These are phyloP conservation scores for Paecilomyces formosus DNA, from an alignment of 2,329 filamentous ascomycete species.

Conservation along the genomic window DNA sequence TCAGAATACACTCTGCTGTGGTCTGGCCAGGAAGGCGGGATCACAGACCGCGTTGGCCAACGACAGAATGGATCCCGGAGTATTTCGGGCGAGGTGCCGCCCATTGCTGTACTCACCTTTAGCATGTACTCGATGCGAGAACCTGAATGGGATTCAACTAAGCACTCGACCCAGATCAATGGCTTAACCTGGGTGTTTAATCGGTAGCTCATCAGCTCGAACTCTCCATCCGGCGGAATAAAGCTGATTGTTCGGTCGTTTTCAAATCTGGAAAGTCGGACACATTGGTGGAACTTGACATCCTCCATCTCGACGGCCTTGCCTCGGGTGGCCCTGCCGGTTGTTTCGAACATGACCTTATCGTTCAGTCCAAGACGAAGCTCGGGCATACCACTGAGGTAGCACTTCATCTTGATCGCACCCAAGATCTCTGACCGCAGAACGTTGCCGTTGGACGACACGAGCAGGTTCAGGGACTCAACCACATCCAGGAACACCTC, in stretches of 20 bases:
- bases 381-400: slow-evolving; percentile 96
- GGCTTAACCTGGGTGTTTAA: slow-evolving; percentile 98
- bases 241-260: slow-evolving; percentile 99
- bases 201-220: slow-evolving; percentile 98
- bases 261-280: slow-evolving; percentile 89
- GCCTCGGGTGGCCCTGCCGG: slow-evolving; percentile 82
- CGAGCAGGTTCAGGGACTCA: slow-evolving; percentile 91
- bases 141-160: slow-evolving; percentile 92
- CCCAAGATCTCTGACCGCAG: slow-evolving; percentile 93
- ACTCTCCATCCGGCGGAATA: slow-evolving; percentile 96
- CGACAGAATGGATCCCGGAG: neutral
- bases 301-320: slow-evolving; percentile 99
- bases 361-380: slow-evolving; percentile 90
- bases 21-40: neutral
- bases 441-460: slow-evolving; percentile 90
- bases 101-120: slow-evolving; percentile 50
- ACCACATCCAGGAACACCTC: slow-evolving; percentile 98
- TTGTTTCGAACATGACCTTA: slow-evolving; percentile 99
- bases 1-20: neutral
- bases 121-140: slow-evolving; percentile 98
- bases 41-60: neutral
- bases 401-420: slow-evolving; percentile 99
- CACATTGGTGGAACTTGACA: slow-evolving; percentile 98
- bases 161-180: slow-evolving; percentile 96
- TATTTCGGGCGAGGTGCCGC: neutral